Evolutionary conservation across 225 moss, liverwort and hornwort species (phyloP).

Genomic region (Neckera pumila): DNA sequence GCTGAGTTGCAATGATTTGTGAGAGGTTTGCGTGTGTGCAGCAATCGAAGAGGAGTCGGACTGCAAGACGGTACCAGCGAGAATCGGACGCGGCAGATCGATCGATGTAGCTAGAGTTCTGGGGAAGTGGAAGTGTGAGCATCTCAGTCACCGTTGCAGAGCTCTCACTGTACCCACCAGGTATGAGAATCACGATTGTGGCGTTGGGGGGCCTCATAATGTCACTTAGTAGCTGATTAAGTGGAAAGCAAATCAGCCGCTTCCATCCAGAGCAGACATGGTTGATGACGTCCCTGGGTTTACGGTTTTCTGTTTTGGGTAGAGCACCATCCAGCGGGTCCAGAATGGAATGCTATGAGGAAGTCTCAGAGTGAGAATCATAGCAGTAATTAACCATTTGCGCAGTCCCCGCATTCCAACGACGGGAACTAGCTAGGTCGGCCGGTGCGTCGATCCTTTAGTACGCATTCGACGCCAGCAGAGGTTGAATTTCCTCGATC

Average conservation of each 20-base stretch:
- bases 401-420: not conserved
- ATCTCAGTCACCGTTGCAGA: not conserved
- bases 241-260: not conserved
- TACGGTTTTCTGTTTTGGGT: not conserved
- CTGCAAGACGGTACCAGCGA: not conserved
- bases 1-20: not conserved
- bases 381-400: not conserved
- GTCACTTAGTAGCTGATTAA: not conserved
- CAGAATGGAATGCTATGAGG: not conserved
- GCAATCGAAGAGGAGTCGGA: not conserved
- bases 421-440: not conserved
- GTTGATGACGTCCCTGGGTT: not conserved
- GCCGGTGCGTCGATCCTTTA: not conserved
- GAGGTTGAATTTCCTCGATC: not conserved
- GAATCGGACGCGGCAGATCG: not conserved
- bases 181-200: not conserved
- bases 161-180: not conserved
- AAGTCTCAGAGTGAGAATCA: not conserved
- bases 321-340: not conserved
- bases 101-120: not conserved
- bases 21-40: not conserved
- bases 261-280: not conserved
- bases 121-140: not conserved
- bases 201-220: not conserved
- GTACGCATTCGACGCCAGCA: not conserved